These are phyloP conservation scores for Trametes hirsuta DNA, from an alignment of 1,284 basidiomycete genomes.

Conservation along the genomic window DNA sequence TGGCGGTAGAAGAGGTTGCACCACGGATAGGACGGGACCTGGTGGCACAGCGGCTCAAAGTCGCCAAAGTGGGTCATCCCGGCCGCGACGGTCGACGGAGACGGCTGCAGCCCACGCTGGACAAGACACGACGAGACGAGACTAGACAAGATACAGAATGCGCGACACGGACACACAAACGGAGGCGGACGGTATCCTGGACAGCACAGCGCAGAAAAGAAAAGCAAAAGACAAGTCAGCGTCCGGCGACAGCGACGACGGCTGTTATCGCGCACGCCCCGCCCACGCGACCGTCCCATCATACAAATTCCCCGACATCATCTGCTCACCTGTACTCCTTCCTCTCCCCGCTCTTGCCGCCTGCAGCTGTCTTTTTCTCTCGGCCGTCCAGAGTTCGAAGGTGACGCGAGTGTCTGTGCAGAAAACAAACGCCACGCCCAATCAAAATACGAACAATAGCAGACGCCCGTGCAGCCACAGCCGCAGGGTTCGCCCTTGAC, in stretches of 20 bases:
- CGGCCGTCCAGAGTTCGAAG: no score
- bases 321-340: not conserved
- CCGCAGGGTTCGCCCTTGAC: no score
- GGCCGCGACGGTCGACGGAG: not conserved
- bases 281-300: not conserved
- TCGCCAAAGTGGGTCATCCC: slow-evolving; percentile 62
- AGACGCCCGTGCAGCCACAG: no score
- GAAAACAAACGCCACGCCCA: no score
- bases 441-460: no score
- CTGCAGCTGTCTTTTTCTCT: no score
- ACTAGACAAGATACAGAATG: not conserved
- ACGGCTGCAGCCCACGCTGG: not conserved
- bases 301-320: not conserved
- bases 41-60: slow-evolving; percentile 57
- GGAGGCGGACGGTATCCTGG: no score
- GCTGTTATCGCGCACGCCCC: not conserved
- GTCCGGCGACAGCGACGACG: not conserved
- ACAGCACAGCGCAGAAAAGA: no score
- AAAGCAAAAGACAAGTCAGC: not conserved
- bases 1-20: slow-evolving; percentile 75
- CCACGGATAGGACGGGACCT: slow-evolving; percentile 68
- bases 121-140: not conserved
- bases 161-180: no score
- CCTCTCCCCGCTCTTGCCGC: not conserved
- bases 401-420: no score